phyloP scores from a whole-genome alignment of 83 land plant genomes.

The Diphasiastrum complanatum region DNA sequence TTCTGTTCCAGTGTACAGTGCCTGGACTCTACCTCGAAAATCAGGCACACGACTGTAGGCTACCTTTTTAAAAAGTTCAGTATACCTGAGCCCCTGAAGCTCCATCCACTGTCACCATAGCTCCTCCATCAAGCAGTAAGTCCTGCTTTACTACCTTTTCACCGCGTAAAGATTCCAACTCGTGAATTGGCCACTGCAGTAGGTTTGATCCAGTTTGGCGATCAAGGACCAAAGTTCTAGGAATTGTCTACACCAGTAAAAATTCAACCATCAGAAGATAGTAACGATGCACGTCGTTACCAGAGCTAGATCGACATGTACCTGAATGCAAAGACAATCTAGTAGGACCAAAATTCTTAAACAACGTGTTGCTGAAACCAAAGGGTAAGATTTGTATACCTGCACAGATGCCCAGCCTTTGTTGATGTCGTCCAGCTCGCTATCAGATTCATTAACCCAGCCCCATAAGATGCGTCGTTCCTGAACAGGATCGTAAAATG shows the following conservation, averaged over 20 bases:
- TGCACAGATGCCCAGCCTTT: slow-evolving; percentile 95
- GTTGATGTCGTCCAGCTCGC: slow-evolving; percentile 50
- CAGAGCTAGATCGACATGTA: not conserved
- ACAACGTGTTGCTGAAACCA: not conserved
- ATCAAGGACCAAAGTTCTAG: slow-evolving; percentile 63
- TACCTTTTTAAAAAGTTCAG: not conserved
- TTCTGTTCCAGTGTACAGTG: no score
- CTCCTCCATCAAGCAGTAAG: slow-evolving; percentile 32
- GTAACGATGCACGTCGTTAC: not conserved
- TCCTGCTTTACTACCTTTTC: slow-evolving; percentile 7
- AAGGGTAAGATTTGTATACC: slow-evolving; percentile 29
- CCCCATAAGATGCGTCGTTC: slow-evolving; percentile 73
- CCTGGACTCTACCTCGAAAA: slow-evolving; percentile 6
- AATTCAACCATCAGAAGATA: slow-evolving; percentile 6
- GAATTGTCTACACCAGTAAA: slow-evolving; percentile 51
- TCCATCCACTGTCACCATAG: slow-evolving; percentile 45
- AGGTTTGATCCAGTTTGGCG: slow-evolving; percentile 46
- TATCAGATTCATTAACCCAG: slow-evolving; percentile 79
- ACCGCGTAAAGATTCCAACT: slow-evolving; percentile 37
- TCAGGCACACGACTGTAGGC: not conserved
- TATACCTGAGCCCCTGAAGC: slow-evolving; percentile 51
- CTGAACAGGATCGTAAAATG: slow-evolving; percentile 70
- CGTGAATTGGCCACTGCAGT: slow-evolving; percentile 82
- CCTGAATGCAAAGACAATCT: not conserved
- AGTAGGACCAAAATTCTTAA: not conserved